Base-by-base conservation (phyloP, 768 basidiomycete genomes). In the Glaciozyma antarctica region DNA sequence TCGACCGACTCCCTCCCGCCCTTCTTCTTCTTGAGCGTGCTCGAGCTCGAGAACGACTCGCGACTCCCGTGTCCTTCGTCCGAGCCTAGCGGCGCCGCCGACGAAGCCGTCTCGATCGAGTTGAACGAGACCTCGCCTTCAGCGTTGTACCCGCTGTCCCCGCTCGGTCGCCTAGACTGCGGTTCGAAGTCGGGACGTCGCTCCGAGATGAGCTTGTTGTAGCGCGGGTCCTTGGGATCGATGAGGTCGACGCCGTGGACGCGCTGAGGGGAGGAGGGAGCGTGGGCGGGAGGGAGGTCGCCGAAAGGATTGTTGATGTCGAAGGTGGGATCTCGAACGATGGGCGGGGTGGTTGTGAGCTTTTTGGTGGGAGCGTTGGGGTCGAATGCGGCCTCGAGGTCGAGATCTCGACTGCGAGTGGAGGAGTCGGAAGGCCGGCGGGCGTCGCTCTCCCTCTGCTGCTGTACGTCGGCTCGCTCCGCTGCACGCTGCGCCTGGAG, bases 331-430 rank as follows among this genome's bases (percentile, higher is more conserved):
- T 57, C 66, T 26, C 66, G 66, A 21, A 67, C 66, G 62, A 71
- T 68, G 22, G 64, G 62, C 8, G 70, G 70, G 9, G 70, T 71
- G 3, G 60, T 64, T 2, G 66, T 63, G 45, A 71, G 70, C 52
- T 71, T 71, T 60, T 71, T 71, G 26, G 70, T 6, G 79, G 83
- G 60, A 81, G 85, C 69, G 78, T 86, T 58, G 80, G 85, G 5
- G 75, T 85, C 19, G 83, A 85, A 69, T 75, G 85, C 43, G 79
- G 82, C 43, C 84, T 85, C n/a, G 78, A 83, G 26, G 84, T 86
- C 71, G 76, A 86, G 6, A 83, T 84, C 7, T 19, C 60, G 56
- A 28, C 15, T 48, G 6, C 38, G 38, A 10, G 28, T 56, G 12
- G 60, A 54, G 8, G 63, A 58, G 2, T 59, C 48, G n/a, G 64